phyloP scores from a whole-genome alignment of 495 filamentous ascomycete species.

The Podospora tetraspora region DNA sequence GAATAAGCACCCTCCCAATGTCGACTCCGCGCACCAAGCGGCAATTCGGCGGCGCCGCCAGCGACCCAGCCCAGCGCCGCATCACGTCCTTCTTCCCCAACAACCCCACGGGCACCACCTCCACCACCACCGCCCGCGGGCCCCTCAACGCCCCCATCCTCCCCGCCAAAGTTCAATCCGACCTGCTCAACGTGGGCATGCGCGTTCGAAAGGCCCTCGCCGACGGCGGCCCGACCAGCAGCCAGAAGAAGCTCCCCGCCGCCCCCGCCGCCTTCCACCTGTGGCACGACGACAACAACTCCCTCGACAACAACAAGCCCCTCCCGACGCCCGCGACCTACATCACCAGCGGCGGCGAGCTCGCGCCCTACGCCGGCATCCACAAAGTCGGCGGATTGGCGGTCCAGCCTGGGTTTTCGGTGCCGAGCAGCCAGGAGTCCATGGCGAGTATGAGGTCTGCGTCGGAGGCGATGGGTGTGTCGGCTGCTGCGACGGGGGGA shows the following conservation, averaged over 20 bases:
- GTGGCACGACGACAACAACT: conserved; percentile 32
- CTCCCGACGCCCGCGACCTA: conserved; percentile 16
- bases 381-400: conserved; percentile 56
- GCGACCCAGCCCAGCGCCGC: conserved; percentile 44
- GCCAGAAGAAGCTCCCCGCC: conserved; percentile 24
- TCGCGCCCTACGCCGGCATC: conserved; percentile 73
- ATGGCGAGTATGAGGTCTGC: conserved; percentile 16
- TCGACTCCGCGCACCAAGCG: conserved; percentile 43
- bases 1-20: conserved; percentile 25
- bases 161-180: conserved; percentile 62
- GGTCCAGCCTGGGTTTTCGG: conserved; percentile 32
- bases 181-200: conserved; percentile 85
- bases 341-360: conserved; percentile 41
- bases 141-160: conserved; percentile 47
- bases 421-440: conserved; percentile 37
- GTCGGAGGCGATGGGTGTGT: not conserved
- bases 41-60: conserved; percentile 47
- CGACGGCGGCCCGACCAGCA: conserved; percentile 77
- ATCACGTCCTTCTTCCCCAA: conserved; percentile 47
- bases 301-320: not conserved
- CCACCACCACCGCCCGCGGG: conserved; percentile 18
- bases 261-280: conserved; percentile 39
- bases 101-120: conserved; percentile 9
- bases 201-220: conserved; percentile 84
- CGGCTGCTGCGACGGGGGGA: not conserved